Base-by-base conservation (phyloP, 2,329 filamentous ascomycete species). In the Colletotrichum sidae region DNA sequence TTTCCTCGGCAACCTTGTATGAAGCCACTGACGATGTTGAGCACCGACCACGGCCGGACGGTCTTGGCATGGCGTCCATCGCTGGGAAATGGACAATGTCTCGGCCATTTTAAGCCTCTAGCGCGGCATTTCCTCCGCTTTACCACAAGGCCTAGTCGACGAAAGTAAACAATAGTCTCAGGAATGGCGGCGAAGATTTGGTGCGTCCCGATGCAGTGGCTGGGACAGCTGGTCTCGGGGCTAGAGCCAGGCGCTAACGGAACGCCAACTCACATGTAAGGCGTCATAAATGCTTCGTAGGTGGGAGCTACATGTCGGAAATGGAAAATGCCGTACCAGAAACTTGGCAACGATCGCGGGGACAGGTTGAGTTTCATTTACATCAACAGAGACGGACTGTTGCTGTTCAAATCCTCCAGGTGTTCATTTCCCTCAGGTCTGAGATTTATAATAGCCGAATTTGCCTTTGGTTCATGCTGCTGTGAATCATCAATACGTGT, bases 1-100 rank as follows among this genome's bases (percentile, higher is more conserved):
- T 5, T 9, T 49, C 17, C 33, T n/a, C 25, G 33, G 37, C 12
- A 53, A 41, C 52, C 4, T 53, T 51, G 25, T 12, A 47, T 17
- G 42, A n/a, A 62, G 58, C 63, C 63, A 52, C 63, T 63, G 58
- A 65, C 63, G 63, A 51, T 35, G 52, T 37, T 15, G 47, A 49
- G 11, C 46, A 62, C 35, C 46, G 12, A 52, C 35, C 6, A 25
- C 11, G 47, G 47, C 47, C 34, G 41, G 38, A 34, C 53, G 38
- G 13, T 56, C 63, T 63, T 66, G 58, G 58, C 58, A 53, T 56
- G 58, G 63, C 53, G 52, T 41, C 38, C 10, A 15, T n/a, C 34
- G 39, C 46, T 44, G 52, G 25, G 53, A 35, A 46, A 47, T 58
- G 55, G 17, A 13, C 34, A 25, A 25, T 10, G 44, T 15, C n/a